phyloP scores from a whole-genome alignment of 805 yeast species.

The Isabelozyma pseudorhagii region DNA sequence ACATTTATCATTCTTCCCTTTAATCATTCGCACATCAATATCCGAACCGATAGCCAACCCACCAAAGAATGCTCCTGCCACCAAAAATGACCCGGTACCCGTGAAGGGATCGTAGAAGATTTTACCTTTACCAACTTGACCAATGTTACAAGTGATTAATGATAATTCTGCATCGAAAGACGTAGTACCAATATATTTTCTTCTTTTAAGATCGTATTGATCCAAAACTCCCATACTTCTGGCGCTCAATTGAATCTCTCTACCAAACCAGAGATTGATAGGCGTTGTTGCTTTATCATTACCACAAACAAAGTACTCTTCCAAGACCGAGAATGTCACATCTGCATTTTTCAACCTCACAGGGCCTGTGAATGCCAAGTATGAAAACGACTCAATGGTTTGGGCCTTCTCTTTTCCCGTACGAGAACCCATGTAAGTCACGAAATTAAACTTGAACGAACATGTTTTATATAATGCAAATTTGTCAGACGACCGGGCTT shows the following conservation, averaged over 20 bases:
- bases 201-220: constrained; percentile 70
- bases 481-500: constrained; percentile 25
- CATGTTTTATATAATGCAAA: constrained; percentile 35
- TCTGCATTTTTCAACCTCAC: constrained; percentile 78
- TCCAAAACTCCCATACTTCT: constrained; percentile 68
- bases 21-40: constrained; percentile 76
- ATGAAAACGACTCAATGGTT: constrained; percentile 69
- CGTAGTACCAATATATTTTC: constrained; percentile 92
- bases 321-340: constrained; percentile 65
- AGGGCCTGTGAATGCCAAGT: constrained; percentile 70
- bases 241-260: constrained; percentile 61
- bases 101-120: constrained; percentile 91
- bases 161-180: constrained; percentile 95
- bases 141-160: constrained; percentile 82
- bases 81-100: constrained; percentile 93
- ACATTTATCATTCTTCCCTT: constrained; percentile 59
- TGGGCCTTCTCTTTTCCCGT: constrained; percentile 48
- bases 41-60: constrained; percentile 84
- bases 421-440: constrained; percentile 70
- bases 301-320: constrained; percentile 58
- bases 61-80: constrained; percentile 84
- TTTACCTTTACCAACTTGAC: constrained; percentile 62
- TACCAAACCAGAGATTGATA: constrained; percentile 65
- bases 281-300: constrained; percentile 51
- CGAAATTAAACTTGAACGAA: constrained; percentile 75